Conservation (phyloP, 2,329 filamentous ascomycete genomes). For the Sporothrix curviconia region DNA sequence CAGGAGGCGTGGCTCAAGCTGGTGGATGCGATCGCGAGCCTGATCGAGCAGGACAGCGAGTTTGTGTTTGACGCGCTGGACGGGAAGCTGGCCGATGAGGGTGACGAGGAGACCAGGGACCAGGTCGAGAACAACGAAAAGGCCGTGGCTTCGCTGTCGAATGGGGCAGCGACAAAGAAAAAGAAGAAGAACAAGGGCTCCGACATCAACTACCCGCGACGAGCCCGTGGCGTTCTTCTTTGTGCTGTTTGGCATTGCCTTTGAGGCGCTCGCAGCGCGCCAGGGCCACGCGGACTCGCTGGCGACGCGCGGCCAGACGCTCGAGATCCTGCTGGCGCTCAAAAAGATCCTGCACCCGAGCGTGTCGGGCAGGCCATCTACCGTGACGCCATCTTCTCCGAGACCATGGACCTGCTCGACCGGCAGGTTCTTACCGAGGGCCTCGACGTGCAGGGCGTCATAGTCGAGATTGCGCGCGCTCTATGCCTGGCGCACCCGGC, state of each 20-base stretch:
- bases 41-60: slow-evolving; percentile 95
- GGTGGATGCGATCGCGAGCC: slow-evolving; percentile 91
- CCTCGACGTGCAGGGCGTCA: slow-evolving; percentile 79
- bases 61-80: slow-evolving; percentile 97
- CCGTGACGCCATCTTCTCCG: slow-evolving; percentile 88
- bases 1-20: slow-evolving; percentile 93
- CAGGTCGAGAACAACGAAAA: not conserved
- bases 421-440: slow-evolving; percentile 87
- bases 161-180: slow-evolving; percentile 37
- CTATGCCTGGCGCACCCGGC: slow-evolving; percentile 88
- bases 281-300: slow-evolving; percentile 60
- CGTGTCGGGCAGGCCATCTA: slow-evolving; percentile 97
- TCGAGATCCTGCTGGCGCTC: slow-evolving; percentile 78
- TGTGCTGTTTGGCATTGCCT: slow-evolving; percentile 90
- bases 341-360: slow-evolving; percentile 93
- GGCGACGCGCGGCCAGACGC: slow-evolving; percentile 67
- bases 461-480: slow-evolving; percentile 88
- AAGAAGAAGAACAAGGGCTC: slow-evolving; percentile 41
- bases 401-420: slow-evolving; percentile 94
- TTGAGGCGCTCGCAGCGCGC: slow-evolving; percentile 86
- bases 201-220: slow-evolving; percentile 94
- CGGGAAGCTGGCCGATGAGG: slow-evolving; percentile 57
- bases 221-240: slow-evolving; percentile 99
- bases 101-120: not conserved
- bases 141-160: not conserved